A percentile compares a stretch with the other conserved stretches of the same genome.
These are phyloP conservation scores for Pistacia vera DNA, from an alignment of 345 rosid genomes.

Conservation along the genomic window DNA sequence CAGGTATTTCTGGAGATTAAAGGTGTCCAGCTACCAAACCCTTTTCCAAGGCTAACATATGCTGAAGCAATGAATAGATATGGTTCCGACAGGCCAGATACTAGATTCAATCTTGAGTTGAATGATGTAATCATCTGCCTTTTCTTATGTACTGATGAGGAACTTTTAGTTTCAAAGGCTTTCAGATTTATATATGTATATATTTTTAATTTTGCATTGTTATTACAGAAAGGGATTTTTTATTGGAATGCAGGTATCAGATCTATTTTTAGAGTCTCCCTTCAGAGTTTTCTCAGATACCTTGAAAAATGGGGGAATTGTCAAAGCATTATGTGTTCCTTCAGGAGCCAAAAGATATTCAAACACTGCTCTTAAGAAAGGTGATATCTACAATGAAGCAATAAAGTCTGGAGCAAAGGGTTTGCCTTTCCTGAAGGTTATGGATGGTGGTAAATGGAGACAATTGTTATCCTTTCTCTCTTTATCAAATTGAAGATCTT, in stretches of 20 bases:
- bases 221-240: constrained; percentile 1
- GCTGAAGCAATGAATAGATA: constrained; percentile 85
- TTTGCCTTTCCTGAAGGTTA: constrained; percentile 86
- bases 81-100: constrained; percentile 96
- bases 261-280: constrained; percentile 59
- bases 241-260: constrained; percentile 73
- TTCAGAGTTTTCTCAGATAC: constrained; percentile 80
- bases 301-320: constrained; percentile 69
- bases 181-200: not conserved
- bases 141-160: not conserved
- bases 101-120: constrained; percentile 88
- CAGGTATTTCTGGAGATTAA: constrained; percentile 88
- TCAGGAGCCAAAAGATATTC: constrained; percentile 73
- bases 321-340: constrained; percentile 83
- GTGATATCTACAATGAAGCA: constrained; percentile 81
- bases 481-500: constrained; percentile 3
- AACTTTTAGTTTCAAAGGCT: not conserved
- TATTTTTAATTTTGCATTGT: not conserved
- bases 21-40: constrained; percentile 76
- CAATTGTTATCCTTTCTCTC: constrained; percentile 3
- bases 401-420: constrained; percentile 97
- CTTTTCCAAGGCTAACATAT: constrained; percentile 89
- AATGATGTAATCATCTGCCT: constrained; percentile 67
- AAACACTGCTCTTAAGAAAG: constrained; percentile 91
- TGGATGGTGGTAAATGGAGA: constrained; percentile 70